Evolutionary conservation across 1,139 yeast genomes (phyloP).

Genomic region (Saccharomyces hybrid): DNA sequence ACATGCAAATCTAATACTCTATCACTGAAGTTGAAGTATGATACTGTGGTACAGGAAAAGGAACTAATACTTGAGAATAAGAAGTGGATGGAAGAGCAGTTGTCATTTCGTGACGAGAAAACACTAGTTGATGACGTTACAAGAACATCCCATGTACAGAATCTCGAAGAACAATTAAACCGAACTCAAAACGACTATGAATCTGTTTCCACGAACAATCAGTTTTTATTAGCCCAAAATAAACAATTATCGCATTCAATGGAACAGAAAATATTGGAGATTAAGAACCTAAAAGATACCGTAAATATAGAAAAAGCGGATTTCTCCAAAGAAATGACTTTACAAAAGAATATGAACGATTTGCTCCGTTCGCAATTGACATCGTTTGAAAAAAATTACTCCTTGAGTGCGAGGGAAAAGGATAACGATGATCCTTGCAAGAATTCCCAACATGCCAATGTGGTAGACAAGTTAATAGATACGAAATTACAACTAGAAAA

Average conservation of each 20-base stretch:
- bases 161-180: conserved; percentile 17
- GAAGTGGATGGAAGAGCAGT: background rate
- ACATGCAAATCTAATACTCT: conserved; percentile 31
- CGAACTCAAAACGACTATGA: conserved; percentile 33
- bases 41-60: background rate
- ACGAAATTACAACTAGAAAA: conserved; percentile 40
- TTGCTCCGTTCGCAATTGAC: conserved; percentile 47
- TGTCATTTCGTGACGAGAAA: background rate
- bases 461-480: conserved; percentile 29
- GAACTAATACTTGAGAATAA: background rate
- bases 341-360: conserved; percentile 55
- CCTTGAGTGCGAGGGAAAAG: conserved; percentile 37
- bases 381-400: conserved; percentile 42
- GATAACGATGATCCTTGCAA: background rate
- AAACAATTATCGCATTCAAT: conserved; percentile 12
- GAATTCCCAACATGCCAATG: conserved; percentile 17
- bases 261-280: conserved; percentile 29
- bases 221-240: conserved; percentile 29
- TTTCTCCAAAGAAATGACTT: conserved; percentile 53
- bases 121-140: background rate
- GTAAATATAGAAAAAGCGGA: conserved; percentile 43
- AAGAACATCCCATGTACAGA: background rate
- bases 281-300: conserved; percentile 44
- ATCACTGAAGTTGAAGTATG: conserved; percentile 19
- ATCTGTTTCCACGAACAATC: conserved; percentile 25